Conservation (phyloP, 257 asterid genomes). For the Solanum paucissectum region DNA sequence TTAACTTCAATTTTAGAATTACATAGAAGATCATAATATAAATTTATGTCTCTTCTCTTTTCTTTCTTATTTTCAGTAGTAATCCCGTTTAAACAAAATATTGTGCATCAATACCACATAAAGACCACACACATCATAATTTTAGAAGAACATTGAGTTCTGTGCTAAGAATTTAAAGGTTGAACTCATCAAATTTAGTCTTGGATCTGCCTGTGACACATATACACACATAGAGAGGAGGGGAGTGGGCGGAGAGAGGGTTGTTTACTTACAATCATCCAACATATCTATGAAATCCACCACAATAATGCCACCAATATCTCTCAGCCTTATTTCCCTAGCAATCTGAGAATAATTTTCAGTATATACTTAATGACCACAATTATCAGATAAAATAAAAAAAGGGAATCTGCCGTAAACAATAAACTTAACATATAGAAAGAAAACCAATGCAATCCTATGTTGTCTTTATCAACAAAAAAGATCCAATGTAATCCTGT, state of each 20-base stretch:
- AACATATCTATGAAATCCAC: conserved; percentile 99
- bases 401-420: neutral
- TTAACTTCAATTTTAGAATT: neutral
- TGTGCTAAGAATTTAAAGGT: neutral
- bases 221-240: neutral
- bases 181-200: neutral
- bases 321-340: conserved; percentile 94
- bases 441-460: neutral
- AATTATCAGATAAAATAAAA: neutral
- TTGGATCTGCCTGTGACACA: neutral
- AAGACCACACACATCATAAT: neutral
- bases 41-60: neutral
- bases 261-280: conserved; percentile 68
- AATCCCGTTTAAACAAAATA: neutral
- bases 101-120: neutral
- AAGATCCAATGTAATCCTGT: neutral
- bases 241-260: neutral
- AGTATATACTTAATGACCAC: neutral
- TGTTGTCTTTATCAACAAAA: neutral
- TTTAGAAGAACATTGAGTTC: neutral
- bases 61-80: neutral
- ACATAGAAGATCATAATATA: neutral
- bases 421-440: neutral
- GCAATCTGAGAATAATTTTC: conserved; percentile 55
- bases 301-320: conserved; percentile 93